A percentile compares a stretch with the other conserved stretches of the same genome.
Evolutionary conservation across 1,139 yeast genomes (phyloP).

Genomic region (Kodamaea derodonti): DNA sequence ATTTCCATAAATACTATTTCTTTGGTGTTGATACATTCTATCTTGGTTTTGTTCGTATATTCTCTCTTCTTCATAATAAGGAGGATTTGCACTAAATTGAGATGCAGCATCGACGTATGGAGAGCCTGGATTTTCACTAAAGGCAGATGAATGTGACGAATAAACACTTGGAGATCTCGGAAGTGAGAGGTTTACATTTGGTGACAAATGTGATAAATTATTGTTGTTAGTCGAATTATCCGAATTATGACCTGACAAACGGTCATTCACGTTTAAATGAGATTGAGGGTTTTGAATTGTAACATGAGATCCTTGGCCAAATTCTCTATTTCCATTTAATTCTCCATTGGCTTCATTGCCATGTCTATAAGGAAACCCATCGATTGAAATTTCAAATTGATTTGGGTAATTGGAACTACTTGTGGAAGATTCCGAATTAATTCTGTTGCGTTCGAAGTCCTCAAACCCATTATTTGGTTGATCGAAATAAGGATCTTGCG

Average conservation of each 20-base stretch:
- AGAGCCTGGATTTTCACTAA: constrained; percentile 34
- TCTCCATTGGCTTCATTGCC: too few species aligned
- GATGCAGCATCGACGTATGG: constrained; percentile 41
- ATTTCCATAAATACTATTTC: too few species aligned
- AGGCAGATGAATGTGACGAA: constrained; percentile 22
- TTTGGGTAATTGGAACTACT: constrained; percentile 1
- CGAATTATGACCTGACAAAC: too few species aligned
- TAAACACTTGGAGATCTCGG: constrained; percentile 13
- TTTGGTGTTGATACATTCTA: background rate
- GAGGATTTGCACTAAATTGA: constrained; percentile 21
- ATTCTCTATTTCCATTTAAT: too few species aligned
- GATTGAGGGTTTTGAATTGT: too few species aligned
- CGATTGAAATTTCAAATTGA: constrained; percentile 1
- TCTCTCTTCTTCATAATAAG: constrained; percentile 4
- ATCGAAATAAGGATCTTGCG: background rate
- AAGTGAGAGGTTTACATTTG: constrained; percentile 8
- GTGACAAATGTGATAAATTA: constrained; percentile 3
- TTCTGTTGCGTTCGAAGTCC: background rate
- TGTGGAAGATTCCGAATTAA: constrained; percentile 3
- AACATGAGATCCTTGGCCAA: too few species aligned
- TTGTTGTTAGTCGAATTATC: background rate
- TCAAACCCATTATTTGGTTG: background rate
- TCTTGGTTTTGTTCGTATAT: constrained; percentile 2
- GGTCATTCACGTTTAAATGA: too few species aligned
- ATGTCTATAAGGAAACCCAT: too few species aligned